Percentiles rank a stretch among this genome's conserved stretches.
Evolutionary conservation across 352 stramenopile genomes (phyloP).

Genomic region (Globisporangium recalcitrans): DNA sequence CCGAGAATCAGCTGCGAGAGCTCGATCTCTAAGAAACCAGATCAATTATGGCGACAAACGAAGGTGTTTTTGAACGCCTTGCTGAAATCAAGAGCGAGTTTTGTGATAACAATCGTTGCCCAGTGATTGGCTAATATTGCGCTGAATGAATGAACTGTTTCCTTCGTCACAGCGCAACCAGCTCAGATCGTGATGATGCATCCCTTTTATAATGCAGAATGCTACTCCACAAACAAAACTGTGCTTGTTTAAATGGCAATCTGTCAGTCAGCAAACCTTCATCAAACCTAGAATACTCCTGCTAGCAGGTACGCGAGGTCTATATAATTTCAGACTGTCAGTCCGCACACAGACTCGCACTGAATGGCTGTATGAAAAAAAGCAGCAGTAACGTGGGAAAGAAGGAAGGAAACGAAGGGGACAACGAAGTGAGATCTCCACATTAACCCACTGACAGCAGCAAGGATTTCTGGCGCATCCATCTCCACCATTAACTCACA

Average conservation of each 20-base stretch:
- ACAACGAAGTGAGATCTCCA: not conserved
- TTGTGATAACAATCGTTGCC: not conserved
- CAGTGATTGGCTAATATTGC: slow-evolving; percentile 4
- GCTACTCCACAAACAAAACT: no score
- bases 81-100: not conserved
- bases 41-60: no score
- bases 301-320: not conserved
- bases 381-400: not conserved
- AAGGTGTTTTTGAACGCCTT: not conserved
- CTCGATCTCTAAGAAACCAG: no score
- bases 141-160: not conserved
- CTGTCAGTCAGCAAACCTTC: not conserved
- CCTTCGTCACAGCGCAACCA: not conserved
- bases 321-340: not conserved
- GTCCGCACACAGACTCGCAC: not conserved
- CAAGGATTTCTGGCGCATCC: not conserved
- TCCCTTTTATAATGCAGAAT: not conserved
- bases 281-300: not conserved
- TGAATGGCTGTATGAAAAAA: not conserved
- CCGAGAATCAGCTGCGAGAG: no score
- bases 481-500: not conserved
- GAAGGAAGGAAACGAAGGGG: not conserved
- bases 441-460: not conserved
- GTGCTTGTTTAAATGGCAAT: no score
- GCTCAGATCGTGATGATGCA: not conserved